These are phyloP conservation scores for Xylaria digitata DNA, from an alignment of 2,329 filamentous ascomycete genomes.

Conservation along the genomic window DNA sequence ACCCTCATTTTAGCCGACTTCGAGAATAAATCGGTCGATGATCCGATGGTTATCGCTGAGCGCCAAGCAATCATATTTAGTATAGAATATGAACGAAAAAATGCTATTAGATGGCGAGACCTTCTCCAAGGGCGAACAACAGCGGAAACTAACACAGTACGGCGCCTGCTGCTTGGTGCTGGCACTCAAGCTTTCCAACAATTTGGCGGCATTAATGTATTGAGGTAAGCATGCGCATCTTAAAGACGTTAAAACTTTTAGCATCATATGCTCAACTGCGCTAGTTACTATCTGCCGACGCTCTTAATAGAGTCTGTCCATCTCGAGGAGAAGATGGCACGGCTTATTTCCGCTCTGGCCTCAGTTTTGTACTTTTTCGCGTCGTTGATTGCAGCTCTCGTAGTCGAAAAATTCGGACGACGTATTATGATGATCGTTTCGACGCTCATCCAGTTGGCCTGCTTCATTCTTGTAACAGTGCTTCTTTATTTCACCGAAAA, in stretches of 20 bases:
- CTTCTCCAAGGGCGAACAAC: slow-evolving; percentile 40
- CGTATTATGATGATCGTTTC: slow-evolving; percentile 50
- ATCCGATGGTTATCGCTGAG: slow-evolving; percentile 43
- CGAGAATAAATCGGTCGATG: slow-evolving; percentile 43
- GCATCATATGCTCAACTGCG: background rate
- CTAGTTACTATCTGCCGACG: slow-evolving; percentile 54
- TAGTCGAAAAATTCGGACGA: slow-evolving; percentile 48
- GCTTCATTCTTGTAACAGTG: slow-evolving; percentile 48
- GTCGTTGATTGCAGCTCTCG: slow-evolving; percentile 44
- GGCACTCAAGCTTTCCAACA: slow-evolving; percentile 47
- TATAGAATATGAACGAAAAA: slow-evolving; percentile 46
- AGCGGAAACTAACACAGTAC: slow-evolving; percentile 44
- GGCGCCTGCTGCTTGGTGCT: slow-evolving; percentile 43
- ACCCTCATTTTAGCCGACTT: slow-evolving; percentile 44
- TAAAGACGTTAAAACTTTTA: background rate
- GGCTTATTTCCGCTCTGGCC: slow-evolving; percentile 62
- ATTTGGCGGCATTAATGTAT: slow-evolving; percentile 37
- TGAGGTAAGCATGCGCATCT: slow-evolving; percentile 23
- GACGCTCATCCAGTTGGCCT: slow-evolving; percentile 44
- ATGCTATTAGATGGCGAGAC: slow-evolving; percentile 45
- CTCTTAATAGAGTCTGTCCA: slow-evolving; percentile 64
- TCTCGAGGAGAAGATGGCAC: slow-evolving; percentile 59
- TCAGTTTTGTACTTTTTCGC: slow-evolving; percentile 46
- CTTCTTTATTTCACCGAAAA: slow-evolving; percentile 44
- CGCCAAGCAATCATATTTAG: slow-evolving; percentile 45